Evolutionary conservation across 305 asterid genomes (phyloP).

Genomic region (Rubia balearica): DNA sequence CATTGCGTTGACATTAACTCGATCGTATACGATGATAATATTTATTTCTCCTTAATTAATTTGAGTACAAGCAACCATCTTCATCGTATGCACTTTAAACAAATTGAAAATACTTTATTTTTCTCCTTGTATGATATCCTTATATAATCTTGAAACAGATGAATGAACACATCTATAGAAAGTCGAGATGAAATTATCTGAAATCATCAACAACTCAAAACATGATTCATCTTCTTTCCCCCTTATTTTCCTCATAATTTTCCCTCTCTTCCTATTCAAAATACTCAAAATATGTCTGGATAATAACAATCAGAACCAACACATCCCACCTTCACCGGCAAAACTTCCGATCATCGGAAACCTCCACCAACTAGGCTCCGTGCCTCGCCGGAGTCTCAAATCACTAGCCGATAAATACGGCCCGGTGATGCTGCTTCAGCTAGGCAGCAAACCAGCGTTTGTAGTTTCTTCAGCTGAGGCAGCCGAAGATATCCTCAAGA

Average conservation of each 20-base stretch:
- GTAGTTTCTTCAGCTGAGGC: conserved; percentile 1
- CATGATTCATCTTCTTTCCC: background rate
- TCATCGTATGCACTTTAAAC: too few species aligned
- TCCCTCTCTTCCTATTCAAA: background rate
- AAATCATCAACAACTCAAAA: background rate
- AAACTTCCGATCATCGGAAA: conserved; percentile 1
- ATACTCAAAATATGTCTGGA: background rate
- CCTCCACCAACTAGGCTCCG: background rate
- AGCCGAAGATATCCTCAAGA: background rate
- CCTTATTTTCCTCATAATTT: background rate
- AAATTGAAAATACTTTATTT: too few species aligned
- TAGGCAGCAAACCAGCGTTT: background rate
- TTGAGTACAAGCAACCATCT: too few species aligned
- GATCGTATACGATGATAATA: too few species aligned
- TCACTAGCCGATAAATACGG: background rate
- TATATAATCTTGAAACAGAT: background rate
- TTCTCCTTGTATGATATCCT: background rate
- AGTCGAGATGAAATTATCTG: background rate
- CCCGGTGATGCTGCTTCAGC: background rate
- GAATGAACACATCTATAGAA: background rate
- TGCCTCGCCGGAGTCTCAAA: background rate
- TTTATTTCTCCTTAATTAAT: too few species aligned
- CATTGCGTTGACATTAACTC: too few species aligned
- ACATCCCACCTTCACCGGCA: background rate
- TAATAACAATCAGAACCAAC: background rate